Evolutionary conservation across 208 protist genomes (phyloP), one percentile per base, ranked within the genome.

Genomic region (Crithidia bombi): DNA sequence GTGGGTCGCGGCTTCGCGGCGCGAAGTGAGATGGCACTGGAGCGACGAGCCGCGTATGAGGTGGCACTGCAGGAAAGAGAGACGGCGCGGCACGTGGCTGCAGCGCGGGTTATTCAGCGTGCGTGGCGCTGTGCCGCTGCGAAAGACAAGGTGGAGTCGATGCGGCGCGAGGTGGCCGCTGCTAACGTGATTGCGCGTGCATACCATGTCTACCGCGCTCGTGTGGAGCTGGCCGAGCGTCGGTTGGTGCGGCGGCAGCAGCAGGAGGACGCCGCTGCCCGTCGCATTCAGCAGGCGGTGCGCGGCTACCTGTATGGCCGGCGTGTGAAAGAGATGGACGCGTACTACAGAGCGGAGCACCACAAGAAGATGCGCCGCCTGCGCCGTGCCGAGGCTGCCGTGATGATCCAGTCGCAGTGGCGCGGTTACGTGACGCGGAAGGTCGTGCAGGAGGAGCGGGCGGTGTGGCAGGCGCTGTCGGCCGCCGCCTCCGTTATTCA

Each of bases 401-500:
- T 79, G 15, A 85, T 69, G 64, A 86, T 97, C 30, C 93, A 97
- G 71, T 68, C 90, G 3, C 46, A 79, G n/a, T 97, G 93, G 91
- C 81, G 88, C 56, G 93, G 91, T 15, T 69, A 90, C 73, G 79
- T 79, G 17, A 92, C 87, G 49, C 78, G 93, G 59, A 69, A 66
- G 36, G 81, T 59, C 47, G 69, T 90, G 62, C 32, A 63, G 43
- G 28, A 57, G 17, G 79, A 86, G 43, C 46, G 58, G n/a, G 74
- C 54, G 19, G 73, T 49, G 23, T 67, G 79, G 26, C 58, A 57
- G 33, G 51, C 23, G 14, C 64, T 81, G 21, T 72, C 58, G 4
- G 44, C 41, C 15, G 69, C 75, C 21, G 90, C 83, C 1, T 21
- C 52, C 6, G 70, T 62, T 43, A 89, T 97, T 30, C 92, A 95